Evolutionary conservation across 2,329 filamentous ascomycete species (phyloP), one percentile per base, ranked within the genome.

Genomic region (Periglandula ipomoeae): DNA sequence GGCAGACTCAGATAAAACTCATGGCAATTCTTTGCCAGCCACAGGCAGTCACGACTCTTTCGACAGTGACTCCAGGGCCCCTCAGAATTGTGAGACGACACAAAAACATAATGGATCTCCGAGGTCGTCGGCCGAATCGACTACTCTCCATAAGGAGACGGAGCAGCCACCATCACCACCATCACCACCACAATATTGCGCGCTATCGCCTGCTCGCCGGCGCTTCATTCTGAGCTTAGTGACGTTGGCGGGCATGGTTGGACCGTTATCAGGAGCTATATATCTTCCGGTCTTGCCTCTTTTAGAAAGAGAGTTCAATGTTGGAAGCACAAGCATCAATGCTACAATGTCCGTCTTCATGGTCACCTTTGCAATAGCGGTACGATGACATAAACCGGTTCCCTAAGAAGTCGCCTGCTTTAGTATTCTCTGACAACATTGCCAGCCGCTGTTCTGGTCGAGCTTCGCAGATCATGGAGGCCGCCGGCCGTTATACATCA

Each of bases 291-390:
- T 65, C 19, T 59, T 73, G 23, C 64, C 61, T 2, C 52, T 64
- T 17, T 57, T 72, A 15, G 62, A 66, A 46, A 43, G 63, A 13
- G 64, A 67, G 37, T 71, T 72, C 50, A 53, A 64, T 7, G 59
- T 60, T 5, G 62, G 60, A 7, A 55, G 56, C 23, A 63, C 64
- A 5, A 61, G 57, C 2, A 65, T 72, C 34, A 72, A 72, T 53
- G 67, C 62, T 3, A 70, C 70, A 0, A 68, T 72, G n/a, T 65
- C 66, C 1, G 63, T 71, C 4, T 73, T 70, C 53, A 70, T 69
- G 67, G 59, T 65, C 9, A 62, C 70, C 1, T 72, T 72, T 49
- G 70, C 68, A 15, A 46, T 72, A 15, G 63, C 63, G 8, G 61
- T 64, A 47, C 52, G 61, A 24, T 9, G 15, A 23, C 24, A 8